Evolutionary conservation across 108 stramenopile genomes (phyloP).

Genomic region (Cyclotella sp.): DNA sequence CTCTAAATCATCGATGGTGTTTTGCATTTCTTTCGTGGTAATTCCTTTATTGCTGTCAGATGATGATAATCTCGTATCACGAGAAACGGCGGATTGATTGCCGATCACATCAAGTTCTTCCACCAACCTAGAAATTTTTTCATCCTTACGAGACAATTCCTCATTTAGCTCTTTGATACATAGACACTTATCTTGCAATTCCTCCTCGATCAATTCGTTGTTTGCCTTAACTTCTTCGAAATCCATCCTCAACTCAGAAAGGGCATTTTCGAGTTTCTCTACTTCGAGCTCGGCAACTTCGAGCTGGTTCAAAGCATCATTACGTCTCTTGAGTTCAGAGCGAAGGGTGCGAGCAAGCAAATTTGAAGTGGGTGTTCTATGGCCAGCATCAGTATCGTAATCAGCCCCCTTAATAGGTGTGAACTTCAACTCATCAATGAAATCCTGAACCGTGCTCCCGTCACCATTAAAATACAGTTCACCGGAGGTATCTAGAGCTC

Average conservation of each 20-base stretch:
- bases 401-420: conserved; percentile 30
- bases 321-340: conserved; percentile 39
- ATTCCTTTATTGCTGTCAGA: background rate
- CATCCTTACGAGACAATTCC: conserved; percentile 24
- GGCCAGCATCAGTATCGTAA: background rate
- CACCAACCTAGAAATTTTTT: conserved; percentile 25
- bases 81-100: background rate
- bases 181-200: conserved; percentile 39
- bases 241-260: conserved; percentile 48
- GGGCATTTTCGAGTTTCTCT: conserved; percentile 26
- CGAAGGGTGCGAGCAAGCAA: conserved; percentile 43
- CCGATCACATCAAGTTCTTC: conserved; percentile 27
- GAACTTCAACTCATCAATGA: conserved; percentile 22
- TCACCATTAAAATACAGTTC: conserved; percentile 23
- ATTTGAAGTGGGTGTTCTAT: conserved; percentile 30
- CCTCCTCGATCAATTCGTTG: conserved; percentile 49
- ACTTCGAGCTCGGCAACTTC: conserved; percentile 25
- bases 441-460: conserved; percentile 21
- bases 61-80: background rate
- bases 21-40: background rate
- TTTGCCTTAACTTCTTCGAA: conserved; percentile 53
- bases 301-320: conserved; percentile 18
- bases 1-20: conserved; percentile 7
- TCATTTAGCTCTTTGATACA: conserved; percentile 32
- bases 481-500: conserved; percentile 4